A percentile compares a stretch with the other conserved stretches of the same genome.
Evolutionary conservation across 2,329 filamentous ascomycete genomes (phyloP).

Genomic region (Venturia oleaginea): DNA sequence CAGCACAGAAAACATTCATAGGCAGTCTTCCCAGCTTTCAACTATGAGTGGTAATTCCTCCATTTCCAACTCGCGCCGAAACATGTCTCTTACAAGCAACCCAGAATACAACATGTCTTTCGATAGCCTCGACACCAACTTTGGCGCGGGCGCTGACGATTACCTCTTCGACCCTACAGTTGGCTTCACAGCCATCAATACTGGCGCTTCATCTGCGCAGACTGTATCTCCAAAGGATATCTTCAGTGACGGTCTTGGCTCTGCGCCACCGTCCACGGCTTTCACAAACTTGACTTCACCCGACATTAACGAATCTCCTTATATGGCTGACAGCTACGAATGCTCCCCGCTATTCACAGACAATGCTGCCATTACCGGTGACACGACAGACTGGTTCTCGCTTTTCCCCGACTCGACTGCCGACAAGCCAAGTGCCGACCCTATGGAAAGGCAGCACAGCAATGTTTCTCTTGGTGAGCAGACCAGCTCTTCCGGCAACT

Average conservation of each 20-base stretch:
- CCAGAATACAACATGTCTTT: slow-evolving; percentile 37
- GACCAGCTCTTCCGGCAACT: slow-evolving; percentile 25
- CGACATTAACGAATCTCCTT: slow-evolving; percentile 67
- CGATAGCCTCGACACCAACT: slow-evolving; percentile 38
- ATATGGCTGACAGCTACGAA: slow-evolving; percentile 60
- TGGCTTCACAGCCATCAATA: slow-evolving; percentile 37
- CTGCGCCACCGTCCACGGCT: slow-evolving; percentile 71
- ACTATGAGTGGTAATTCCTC: slow-evolving; percentile 49
- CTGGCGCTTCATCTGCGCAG: slow-evolving; percentile 28
- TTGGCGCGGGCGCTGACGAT: slow-evolving; percentile 26
- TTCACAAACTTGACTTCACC: slow-evolving; percentile 82
- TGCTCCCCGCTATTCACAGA: slow-evolving; percentile 67
- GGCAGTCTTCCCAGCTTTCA: slow-evolving; percentile 31
- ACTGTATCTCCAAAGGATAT: slow-evolving; percentile 84
- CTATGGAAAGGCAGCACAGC: slow-evolving; percentile 34
- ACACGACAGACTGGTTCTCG: slow-evolving; percentile 57
- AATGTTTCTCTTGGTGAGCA: slow-evolving; percentile 18
- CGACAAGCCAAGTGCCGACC: slow-evolving; percentile 20
- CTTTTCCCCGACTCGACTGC: slow-evolving; percentile 53
- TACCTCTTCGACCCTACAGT: slow-evolving; percentile 29
- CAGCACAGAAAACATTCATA: slow-evolving; percentile 44
- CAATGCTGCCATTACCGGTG: slow-evolving; percentile 45
- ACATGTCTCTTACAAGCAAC: slow-evolving; percentile 20
- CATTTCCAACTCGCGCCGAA: slow-evolving; percentile 7
- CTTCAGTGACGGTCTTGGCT: slow-evolving; percentile 53